A percentile compares a stretch with the other conserved stretches of the same genome.
These are phyloP conservation scores for Furcasterigmium furcatum DNA, from an alignment of 2,329 filamentous ascomycete genomes.

Conservation along the genomic window DNA sequence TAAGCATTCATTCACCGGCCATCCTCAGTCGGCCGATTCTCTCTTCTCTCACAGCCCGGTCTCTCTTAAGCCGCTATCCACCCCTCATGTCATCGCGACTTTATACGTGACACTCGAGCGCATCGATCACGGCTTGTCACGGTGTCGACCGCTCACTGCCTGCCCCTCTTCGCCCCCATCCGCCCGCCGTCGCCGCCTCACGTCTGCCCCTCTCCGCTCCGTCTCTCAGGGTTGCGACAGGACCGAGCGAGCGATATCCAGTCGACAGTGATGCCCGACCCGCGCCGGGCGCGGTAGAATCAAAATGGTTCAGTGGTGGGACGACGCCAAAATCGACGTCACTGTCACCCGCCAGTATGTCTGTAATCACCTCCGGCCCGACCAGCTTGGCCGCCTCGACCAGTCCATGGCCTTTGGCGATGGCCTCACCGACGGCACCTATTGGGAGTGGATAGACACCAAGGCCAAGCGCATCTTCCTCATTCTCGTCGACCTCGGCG, in stretches of 20 bases:
- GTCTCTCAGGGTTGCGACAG: not conserved
- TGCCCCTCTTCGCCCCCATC: not conserved
- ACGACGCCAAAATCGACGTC: constrained; percentile 63
- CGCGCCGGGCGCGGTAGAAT: constrained; percentile 2
- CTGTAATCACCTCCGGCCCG: constrained; percentile 58
- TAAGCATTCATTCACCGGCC: not conserved
- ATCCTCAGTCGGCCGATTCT: too few species aligned
- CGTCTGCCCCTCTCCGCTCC: not conserved
- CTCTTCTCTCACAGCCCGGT: too few species aligned
- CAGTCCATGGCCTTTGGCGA: constrained; percentile 64
- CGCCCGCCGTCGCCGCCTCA: constrained; percentile 2
- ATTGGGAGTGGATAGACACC: constrained; percentile 73
- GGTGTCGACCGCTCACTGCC: too few species aligned
- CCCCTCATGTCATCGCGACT: too few species aligned
- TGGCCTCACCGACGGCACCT: constrained; percentile 67
- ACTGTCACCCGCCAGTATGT: constrained; percentile 69
- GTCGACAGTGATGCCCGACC: constrained; percentile 2
- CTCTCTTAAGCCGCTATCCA: too few species aligned
- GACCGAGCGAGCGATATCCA: not conserved
- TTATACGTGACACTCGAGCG: too few species aligned
- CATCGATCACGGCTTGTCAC: too few species aligned
- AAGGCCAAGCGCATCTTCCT: constrained; percentile 70
- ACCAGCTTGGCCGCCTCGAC: constrained; percentile 61
- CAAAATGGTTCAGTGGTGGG: constrained; percentile 56
- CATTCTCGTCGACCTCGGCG: constrained; percentile 65